Evolutionary conservation across 108 stramenopile species (phyloP).

Genomic region (Schizochytrium sp.): DNA sequence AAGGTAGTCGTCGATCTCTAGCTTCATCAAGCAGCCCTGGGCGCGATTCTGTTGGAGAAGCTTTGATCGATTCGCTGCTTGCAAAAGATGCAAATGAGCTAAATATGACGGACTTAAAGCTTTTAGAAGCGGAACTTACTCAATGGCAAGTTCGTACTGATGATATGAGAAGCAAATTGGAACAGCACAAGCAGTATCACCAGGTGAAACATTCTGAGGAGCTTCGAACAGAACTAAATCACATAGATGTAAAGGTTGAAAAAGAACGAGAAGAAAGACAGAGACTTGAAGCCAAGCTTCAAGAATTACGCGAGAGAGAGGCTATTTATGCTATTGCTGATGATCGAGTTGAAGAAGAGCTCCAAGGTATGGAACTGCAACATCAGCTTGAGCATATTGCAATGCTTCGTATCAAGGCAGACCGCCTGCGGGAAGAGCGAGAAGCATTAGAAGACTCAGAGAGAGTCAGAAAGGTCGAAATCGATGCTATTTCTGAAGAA

Average conservation of each 20-base stretch:
- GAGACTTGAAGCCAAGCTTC: background rate
- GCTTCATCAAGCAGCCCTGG: background rate
- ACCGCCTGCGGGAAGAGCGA: background rate
- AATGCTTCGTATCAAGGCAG: slow-evolving; percentile 34
- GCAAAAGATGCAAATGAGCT: slow-evolving; percentile 18
- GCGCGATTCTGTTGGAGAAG: background rate
- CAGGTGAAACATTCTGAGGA: background rate
- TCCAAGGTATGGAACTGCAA: background rate
- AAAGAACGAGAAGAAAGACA: background rate
- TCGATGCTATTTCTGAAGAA: slow-evolving; percentile 19
- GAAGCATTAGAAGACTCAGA: background rate
- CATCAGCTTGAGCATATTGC: slow-evolving; percentile 23
- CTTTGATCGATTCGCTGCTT: background rate
- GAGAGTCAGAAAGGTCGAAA: background rate
- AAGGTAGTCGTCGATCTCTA: background rate
- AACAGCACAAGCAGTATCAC: background rate
- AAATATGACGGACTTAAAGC: background rate
- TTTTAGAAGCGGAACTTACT: background rate
- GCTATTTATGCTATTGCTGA: background rate
- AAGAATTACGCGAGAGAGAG: background rate
- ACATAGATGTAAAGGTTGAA: slow-evolving; percentile 2
- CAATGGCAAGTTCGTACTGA: background rate
- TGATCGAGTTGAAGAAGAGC: background rate
- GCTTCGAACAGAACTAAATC: background rate
- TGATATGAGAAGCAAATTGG: background rate